Evolutionary conservation across 352 stramenopile species (phyloP), one percentile per base, ranked within the genome.

Genomic region (Phytophthora parvispora): DNA sequence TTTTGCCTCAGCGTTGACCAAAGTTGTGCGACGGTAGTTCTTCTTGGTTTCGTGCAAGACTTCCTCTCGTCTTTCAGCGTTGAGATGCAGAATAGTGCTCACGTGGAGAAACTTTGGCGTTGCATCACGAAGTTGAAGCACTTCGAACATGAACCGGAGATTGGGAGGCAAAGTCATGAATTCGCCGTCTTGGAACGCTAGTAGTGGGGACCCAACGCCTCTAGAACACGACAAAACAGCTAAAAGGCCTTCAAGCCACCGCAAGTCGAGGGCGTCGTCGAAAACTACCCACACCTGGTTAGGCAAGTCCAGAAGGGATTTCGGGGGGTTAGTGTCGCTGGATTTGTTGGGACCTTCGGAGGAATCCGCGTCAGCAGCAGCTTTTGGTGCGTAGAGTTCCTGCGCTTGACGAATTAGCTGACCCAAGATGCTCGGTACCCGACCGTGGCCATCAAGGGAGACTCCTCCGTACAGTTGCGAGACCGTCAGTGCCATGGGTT

Each of bases 81-180:
- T 47, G 6, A 86, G 48, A 6, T 61, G 47, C 0, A 90, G 45
- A 12, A 90, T 67, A 0, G 64, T 38, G 40, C 67, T 82, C 27
- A 62, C 49, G 4, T 74, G 43, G 6, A 88, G 38, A 24, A 86
- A 60, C 8, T 24, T 60, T 0, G 83, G 81, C 3, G 78, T 83
- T 1, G 72, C 81, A 36, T 84, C 29, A 0, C 57, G 36, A 22
- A 91, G 58, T 3, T 70, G 64, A 10, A 86, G 47, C 1, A 81
- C 75, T 57, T 95, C 87, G 29, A 93, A 93, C 0, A 89, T 2
- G 25, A 95, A 79, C 0, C 77, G 84, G 15, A 95, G 25, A 24
- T 92, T 91, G 3, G 85, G 81, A 2, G 86, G 83, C 1, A 89
- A 38, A 0, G 79, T 89, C 80, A 91, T 88, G 57, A 86, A 83